Conservation (phyloP, 108 stramenopile genomes). For the Nitzschia sp. region DNA sequence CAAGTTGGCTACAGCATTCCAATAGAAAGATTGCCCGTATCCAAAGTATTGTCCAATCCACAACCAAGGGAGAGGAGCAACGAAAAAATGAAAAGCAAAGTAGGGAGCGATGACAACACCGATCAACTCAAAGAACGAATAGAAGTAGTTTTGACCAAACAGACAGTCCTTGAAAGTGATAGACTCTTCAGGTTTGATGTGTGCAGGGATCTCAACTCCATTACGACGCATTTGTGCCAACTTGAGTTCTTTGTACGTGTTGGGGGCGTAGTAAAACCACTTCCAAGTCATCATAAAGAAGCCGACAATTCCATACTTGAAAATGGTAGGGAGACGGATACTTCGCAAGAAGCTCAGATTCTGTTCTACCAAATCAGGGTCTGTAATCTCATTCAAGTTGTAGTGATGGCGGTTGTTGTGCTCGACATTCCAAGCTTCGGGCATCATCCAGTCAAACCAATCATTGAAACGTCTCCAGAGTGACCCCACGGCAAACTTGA, state of each 20-base stretch:
- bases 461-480: slow-evolving; percentile 55
- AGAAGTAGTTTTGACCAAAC: slow-evolving; percentile 27
- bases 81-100: slow-evolving; percentile 52
- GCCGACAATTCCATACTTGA: slow-evolving; percentile 48
- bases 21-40: slow-evolving; percentile 29
- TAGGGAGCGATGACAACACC: slow-evolving; percentile 54
- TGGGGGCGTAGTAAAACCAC: slow-evolving; percentile 71
- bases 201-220: slow-evolving; percentile 37
- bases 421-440: slow-evolving; percentile 80
- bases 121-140: slow-evolving; percentile 43
- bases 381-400: slow-evolving; percentile 54
- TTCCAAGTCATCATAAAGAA: slow-evolving; percentile 60
- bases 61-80: slow-evolving; percentile 53
- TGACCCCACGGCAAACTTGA: slow-evolving; percentile 63
- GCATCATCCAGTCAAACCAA: slow-evolving; percentile 85
- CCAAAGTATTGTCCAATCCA: slow-evolving; percentile 34
- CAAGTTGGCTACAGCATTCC: slow-evolving; percentile 58
- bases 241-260: slow-evolving; percentile 71
- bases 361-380: slow-evolving; percentile 69
- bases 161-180: slow-evolving; percentile 43
- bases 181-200: slow-evolving; percentile 35
- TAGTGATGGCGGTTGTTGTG: slow-evolving; percentile 73
- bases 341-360: slow-evolving; percentile 50
- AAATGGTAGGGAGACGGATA: slow-evolving; percentile 27
- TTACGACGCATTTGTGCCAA: slow-evolving; percentile 37